Evolutionary conservation across 768 basidiomycete genomes (phyloP), one percentile per base, ranked within the genome.

Genomic region (Termitomyces sp.): DNA sequence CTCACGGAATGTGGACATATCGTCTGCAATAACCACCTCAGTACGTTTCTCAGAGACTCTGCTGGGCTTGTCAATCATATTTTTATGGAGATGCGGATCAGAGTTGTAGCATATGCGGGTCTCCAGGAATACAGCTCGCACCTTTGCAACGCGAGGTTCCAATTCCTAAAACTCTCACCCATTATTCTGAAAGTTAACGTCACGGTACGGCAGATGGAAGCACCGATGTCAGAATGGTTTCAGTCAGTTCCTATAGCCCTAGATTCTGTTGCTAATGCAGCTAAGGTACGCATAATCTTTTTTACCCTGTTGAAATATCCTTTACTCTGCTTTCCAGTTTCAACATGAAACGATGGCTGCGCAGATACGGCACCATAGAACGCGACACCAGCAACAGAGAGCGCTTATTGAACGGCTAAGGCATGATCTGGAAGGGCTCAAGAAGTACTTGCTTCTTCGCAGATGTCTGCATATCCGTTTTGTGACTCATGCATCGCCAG

Each of bases 1-100:
- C 76, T 92, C 59, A 92, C 92, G 1, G 90, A 92, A 68, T 94
- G 92, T 64, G 90, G 90, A 0, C 92, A 94, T 76, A 80, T 93
- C 57, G 63, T 93, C 28, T 94, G 92, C 77, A 93, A 94, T 66
- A 79, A 81, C 40, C 92, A 94, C 72, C 83, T 94, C 68, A 89
- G 92, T 93, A 66, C 58, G 73, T 72, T 49, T 28, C 43, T 38
- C 24, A 14, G 14, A 28, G 26, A 4, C 8, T 30, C 49, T 55
- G 18, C 51, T 20, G 30, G 32, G 5, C 26, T 18, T 38, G 16
- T 46, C n/a, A 46, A 51, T 56, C 7, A 61, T 50, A 30, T 32
- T n/a, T 18, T 28, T 45, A 48, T 35, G 38, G 54, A 93, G 91
- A 81, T 69, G 72, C 83, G 12, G 81, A 92, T 64, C 88, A 88